Percentiles rank a stretch among this genome's conserved stretches.
phyloP scores from a whole-genome alignment of 768 basidiomycete genomes.

The Russula dissimulans region DNA sequence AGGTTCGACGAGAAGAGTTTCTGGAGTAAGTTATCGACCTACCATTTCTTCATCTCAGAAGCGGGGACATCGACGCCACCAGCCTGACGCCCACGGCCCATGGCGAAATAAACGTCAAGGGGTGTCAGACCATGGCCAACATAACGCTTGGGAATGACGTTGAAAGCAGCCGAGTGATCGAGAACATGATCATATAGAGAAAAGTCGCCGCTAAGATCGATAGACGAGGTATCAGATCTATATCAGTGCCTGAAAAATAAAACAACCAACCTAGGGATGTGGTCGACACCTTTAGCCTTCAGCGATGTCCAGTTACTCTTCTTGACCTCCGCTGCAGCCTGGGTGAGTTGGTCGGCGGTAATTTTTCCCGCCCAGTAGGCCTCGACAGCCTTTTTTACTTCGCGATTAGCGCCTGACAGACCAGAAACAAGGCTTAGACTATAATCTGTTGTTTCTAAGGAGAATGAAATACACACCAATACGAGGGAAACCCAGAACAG shows the following conservation, averaged over 20 bases:
- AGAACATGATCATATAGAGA: constrained; percentile 98
- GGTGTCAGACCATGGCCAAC: constrained; percentile 73
- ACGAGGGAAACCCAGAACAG: constrained; percentile 88
- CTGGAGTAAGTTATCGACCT: constrained; percentile 25
- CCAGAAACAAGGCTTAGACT: background rate
- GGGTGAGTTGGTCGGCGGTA: constrained; percentile 79
- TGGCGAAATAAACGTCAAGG: constrained; percentile 96
- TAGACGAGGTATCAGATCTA: constrained; percentile 13
- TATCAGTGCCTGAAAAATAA: constrained; percentile 5
- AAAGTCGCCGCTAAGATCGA: constrained; percentile 77
- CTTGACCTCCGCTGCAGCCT: constrained; percentile 79
- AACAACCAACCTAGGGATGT: constrained; percentile 72
- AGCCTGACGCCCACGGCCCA: constrained; percentile 96
- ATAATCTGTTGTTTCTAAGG: background rate
- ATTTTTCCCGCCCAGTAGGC: constrained; percentile 96
- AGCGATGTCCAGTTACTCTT: constrained; percentile 82
- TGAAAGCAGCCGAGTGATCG: constrained; percentile 93
- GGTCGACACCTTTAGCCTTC: constrained; percentile 79
- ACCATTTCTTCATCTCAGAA: constrained; percentile 99
- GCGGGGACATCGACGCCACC: constrained; percentile 94
- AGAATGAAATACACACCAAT: constrained; percentile 46
- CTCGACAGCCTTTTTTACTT: constrained; percentile 97
- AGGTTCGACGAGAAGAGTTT: background rate
- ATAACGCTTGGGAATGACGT: constrained; percentile 94
- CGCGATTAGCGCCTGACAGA: constrained; percentile 74